Base-by-base conservation (phyloP, 2,329 filamentous ascomycete species). In the Colletotrichum siamense region DNA sequence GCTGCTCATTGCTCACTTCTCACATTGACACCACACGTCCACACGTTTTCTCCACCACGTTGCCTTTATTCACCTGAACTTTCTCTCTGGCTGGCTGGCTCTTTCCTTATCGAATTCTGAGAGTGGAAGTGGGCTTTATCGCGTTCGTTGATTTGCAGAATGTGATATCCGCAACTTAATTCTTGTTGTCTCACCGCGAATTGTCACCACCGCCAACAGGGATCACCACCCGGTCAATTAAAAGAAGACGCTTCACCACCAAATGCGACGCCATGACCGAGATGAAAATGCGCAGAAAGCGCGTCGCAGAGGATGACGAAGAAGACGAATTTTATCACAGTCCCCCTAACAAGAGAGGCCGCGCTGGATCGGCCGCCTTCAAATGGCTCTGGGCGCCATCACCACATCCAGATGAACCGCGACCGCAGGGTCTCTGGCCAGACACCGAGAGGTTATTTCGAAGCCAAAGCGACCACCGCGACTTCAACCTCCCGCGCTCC, bases 301-400 rank as follows among this genome's bases (percentile, higher is more conserved):
- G 70, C 22, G 44, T 34, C 26, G 74, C 70, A 18, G 70, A 59
- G 6, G 70, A 65, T 5, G 70, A 76, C 1, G 57, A 49, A 57
- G 49, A 36, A 24, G 39, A 61, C 18, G 57, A 49, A 10, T 52
- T 52, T 52, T 39, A 34, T 30, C 36, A 69, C 24, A 65, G 28
- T 18, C 59, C 44, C 44, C 44, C 64, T 6, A 13, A 16, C 44
- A 76, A 76, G 59, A 64, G 71, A 30, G 59, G 15, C 44, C 64
- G 70, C n/a, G 68, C 65, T 30, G 16, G 22, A 36, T 39, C 39
- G 18, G 44, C n/a, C 49, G 24, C 34, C 64, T 65, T 76, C 59
- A 69, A 61, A 16, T 76, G 70, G 64, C 74, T 76, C 34, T 76
- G 74, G 74, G 55, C 74, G 5, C 73, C 73, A 4, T 44, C 73